Evolutionary conservation across 176 grass and related monocot species (phyloP).

Genomic region (Tillandsia leiboldiana): DNA sequence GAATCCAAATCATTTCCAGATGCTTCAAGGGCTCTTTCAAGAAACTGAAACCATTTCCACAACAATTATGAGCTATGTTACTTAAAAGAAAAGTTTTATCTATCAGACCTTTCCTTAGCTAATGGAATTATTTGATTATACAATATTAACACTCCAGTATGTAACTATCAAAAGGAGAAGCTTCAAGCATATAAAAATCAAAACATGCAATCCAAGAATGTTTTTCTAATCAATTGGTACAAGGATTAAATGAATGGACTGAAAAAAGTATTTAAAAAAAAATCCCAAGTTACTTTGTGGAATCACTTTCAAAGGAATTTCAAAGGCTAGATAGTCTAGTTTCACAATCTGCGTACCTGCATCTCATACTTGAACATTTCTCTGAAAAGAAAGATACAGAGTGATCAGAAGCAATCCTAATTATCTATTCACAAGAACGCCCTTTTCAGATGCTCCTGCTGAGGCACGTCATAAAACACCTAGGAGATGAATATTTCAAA

Average conservation of each 20-base stretch:
- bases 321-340: background rate
- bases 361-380: slow-evolving; percentile 7
- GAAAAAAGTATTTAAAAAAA: too few species aligned
- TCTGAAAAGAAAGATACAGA: background rate
- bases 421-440: too few species aligned
- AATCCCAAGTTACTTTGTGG: too few species aligned
- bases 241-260: too few species aligned
- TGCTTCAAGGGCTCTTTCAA: slow-evolving; percentile 68
- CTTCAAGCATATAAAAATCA: background rate
- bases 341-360: slow-evolving; percentile 4
- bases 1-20: slow-evolving; percentile 83
- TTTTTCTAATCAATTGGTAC: too few species aligned
- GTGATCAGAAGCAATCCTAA: background rate
- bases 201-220: too few species aligned
- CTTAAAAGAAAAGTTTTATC: background rate
- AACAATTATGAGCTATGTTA: slow-evolving; percentile 10
- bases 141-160: background rate
- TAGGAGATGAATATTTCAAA: background rate
- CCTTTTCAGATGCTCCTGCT: background rate
- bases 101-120: background rate
- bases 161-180: background rate
- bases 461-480: background rate
- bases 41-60: slow-evolving; percentile 46
- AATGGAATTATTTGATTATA: background rate
- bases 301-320: background rate